Conservation (phyloP, 805 yeast genomes). For the Nakazawaea anatomiae region DNA sequence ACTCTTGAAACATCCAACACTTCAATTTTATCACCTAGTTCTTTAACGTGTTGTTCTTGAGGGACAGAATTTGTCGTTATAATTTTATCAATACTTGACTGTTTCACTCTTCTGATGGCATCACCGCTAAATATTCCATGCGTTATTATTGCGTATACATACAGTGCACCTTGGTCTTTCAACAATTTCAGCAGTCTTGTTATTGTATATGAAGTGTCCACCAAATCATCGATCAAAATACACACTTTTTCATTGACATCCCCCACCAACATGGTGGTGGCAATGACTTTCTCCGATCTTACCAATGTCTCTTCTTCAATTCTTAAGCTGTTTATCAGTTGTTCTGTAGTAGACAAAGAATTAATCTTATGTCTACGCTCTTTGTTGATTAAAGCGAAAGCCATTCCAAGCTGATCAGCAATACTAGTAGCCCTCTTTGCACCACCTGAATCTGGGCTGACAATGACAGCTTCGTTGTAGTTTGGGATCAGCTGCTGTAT, state of each 20-base stretch:
- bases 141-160: constrained; percentile 82
- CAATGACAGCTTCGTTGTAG: constrained; percentile 79
- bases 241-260: constrained; percentile 84
- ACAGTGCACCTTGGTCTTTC: constrained; percentile 88
- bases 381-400: constrained; percentile 93
- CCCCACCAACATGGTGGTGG: constrained; percentile 94
- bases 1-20: constrained; percentile 84
- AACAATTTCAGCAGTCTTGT: constrained; percentile 87
- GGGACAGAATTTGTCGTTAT: constrained; percentile 92
- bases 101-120: constrained; percentile 65
- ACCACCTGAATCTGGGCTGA: constrained; percentile 98
- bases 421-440: constrained; percentile 94
- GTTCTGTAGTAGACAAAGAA: constrained; percentile 22
- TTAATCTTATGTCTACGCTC: constrained; percentile 61
- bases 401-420: constrained; percentile 84
- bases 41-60: constrained; percentile 53
- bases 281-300: constrained; percentile 32
- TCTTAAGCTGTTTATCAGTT: constrained; percentile 17
- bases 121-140: constrained; percentile 94
- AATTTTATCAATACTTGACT: constrained; percentile 71
- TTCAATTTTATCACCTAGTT: constrained; percentile 58
- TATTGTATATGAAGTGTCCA: constrained; percentile 89
- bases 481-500: constrained; percentile 74
- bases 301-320: constrained; percentile 15
- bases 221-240: constrained; percentile 87